Evolutionary conservation across 805 yeast genomes (phyloP).

Genomic region (Saturnispora mendoncae): DNA sequence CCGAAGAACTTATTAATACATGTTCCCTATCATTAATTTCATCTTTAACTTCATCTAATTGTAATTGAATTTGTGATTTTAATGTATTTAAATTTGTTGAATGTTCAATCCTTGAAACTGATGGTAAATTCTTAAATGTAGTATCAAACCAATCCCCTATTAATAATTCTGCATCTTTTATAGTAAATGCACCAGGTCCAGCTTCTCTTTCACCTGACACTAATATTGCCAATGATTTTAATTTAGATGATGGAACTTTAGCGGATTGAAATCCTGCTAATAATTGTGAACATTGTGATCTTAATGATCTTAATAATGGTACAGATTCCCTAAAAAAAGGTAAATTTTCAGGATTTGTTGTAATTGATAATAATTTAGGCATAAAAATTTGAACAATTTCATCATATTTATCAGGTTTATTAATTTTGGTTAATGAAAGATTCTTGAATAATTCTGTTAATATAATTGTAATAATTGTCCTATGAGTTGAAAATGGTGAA

Average conservation of each 20-base stretch:
- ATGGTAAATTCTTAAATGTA: slow-evolving; percentile 50
- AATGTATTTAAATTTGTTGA: slow-evolving; percentile 73
- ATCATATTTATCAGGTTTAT: slow-evolving; percentile 15
- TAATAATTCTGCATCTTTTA: slow-evolving; percentile 67
- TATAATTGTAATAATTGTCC: slow-evolving; percentile 59
- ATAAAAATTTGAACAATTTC: slow-evolving; percentile 8
- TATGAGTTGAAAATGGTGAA: slow-evolving; percentile 72
- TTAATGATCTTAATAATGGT: slow-evolving; percentile 73
- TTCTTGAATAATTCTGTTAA: slow-evolving; percentile 49
- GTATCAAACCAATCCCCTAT: slow-evolving; percentile 57
- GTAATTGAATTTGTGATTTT: slow-evolving; percentile 52
- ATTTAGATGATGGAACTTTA: slow-evolving; percentile 55
- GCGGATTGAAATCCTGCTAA: slow-evolving; percentile 71
- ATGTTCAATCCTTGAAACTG: slow-evolving; percentile 63
- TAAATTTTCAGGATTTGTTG: slow-evolving; percentile 17
- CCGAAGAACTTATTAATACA: slow-evolving; percentile 63
- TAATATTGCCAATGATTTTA: slow-evolving; percentile 79
- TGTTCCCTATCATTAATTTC: slow-evolving; percentile 42
- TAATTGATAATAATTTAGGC: slow-evolving; percentile 7
- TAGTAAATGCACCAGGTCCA: slow-evolving; percentile 84
- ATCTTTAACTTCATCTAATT: slow-evolving; percentile 59
- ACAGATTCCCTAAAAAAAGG: slow-evolving; percentile 74
- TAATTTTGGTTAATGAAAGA: slow-evolving; percentile 27
- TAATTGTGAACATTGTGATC: slow-evolving; percentile 81
- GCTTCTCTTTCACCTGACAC: slow-evolving; percentile 94